Percentiles rank a stretch among this genome's conserved stretches.
These are phyloP conservation scores for Talaromyces sp. DNA, from an alignment of 2,329 filamentous ascomycete genomes.

Conservation along the genomic window DNA sequence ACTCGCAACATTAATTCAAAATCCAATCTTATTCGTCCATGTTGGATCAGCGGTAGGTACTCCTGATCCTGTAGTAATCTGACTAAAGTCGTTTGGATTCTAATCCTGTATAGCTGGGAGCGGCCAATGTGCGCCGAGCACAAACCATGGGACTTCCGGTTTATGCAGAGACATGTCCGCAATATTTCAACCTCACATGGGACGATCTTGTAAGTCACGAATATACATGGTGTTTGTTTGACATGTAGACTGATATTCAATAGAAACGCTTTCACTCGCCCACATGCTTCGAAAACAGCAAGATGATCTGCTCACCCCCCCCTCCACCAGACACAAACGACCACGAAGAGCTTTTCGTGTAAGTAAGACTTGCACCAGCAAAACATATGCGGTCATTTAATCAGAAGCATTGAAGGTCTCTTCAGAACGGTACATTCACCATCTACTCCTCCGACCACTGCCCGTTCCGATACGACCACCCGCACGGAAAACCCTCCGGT, in stretches of 20 bases:
- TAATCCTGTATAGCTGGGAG: not conserved
- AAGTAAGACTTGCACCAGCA: not conserved
- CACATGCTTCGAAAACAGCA: constrained; percentile 44
- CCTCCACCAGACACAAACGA: constrained; percentile 45
- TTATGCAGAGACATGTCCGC: constrained; percentile 57
- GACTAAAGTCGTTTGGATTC: not conserved
- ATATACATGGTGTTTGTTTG: not conserved
- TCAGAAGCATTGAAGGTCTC: constrained; percentile 20
- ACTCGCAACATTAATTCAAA: constrained; percentile 48
- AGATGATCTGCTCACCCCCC: constrained; percentile 54
- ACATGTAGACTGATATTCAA: not conserved
- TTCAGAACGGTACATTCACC: constrained; percentile 54
- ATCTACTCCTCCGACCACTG: constrained; percentile 50
- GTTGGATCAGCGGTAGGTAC: constrained; percentile 26
- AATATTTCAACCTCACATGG: constrained; percentile 55
- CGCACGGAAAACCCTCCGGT: constrained; percentile 48
- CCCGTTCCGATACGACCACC: constrained; percentile 49
- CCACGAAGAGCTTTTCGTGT: constrained; percentile 32
- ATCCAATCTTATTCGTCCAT: constrained; percentile 53
- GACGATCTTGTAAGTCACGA: constrained; percentile 34
- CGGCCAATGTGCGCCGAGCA: constrained; percentile 36
- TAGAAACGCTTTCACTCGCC: not conserved
- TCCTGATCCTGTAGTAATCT: not conserved
- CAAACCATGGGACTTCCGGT: constrained; percentile 52
- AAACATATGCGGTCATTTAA: not conserved